A percentile compares a stretch with the other conserved stretches of the same genome.
phyloP scores from a whole-genome alignment of 2,329 filamentous ascomycete genomes.

The Penicillium sclerotigenum region DNA sequence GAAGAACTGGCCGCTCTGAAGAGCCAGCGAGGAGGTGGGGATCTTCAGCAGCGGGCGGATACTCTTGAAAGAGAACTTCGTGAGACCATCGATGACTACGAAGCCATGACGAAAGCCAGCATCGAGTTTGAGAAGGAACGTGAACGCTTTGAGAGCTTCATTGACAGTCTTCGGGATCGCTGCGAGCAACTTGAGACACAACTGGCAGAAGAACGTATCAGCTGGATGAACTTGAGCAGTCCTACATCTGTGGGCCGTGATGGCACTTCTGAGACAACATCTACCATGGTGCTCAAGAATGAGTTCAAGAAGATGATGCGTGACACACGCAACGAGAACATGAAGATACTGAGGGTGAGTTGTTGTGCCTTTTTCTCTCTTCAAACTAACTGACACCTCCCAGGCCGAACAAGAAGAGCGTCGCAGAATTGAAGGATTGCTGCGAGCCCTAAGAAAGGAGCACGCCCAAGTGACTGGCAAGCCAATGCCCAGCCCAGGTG shows the following conservation, averaged over 20 bases:
- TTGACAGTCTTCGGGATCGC: slow-evolving; percentile 63
- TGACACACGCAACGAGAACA: slow-evolving; percentile 64
- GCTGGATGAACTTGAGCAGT: slow-evolving; percentile 61
- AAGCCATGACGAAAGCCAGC: slow-evolving; percentile 65
- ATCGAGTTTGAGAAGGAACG: slow-evolving; percentile 71
- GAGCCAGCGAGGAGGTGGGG: slow-evolving; percentile 34
- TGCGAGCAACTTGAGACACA: slow-evolving; percentile 62
- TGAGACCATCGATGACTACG: slow-evolving; percentile 67
- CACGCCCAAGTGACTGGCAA: slow-evolving; percentile 34
- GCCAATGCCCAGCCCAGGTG: slow-evolving; percentile 32
- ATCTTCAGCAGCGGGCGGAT: slow-evolving; percentile 49
- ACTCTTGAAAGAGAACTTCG: slow-evolving; percentile 63
- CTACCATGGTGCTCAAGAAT: slow-evolving; percentile 65
- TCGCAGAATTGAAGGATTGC: slow-evolving; percentile 61
- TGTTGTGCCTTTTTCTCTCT: not conserved
- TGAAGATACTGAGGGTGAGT: slow-evolving; percentile 63
- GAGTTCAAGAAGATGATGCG: slow-evolving; percentile 82
- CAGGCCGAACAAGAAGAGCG: slow-evolving; percentile 71
- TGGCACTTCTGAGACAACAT: slow-evolving; percentile 55
- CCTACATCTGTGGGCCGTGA: slow-evolving; percentile 44
- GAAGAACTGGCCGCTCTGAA: slow-evolving; percentile 48
- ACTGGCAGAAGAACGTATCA: slow-evolving; percentile 65
- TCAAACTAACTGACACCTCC: slow-evolving; percentile 17
- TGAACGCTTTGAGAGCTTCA: slow-evolving; percentile 59
- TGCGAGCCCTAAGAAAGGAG: slow-evolving; percentile 52